These are phyloP conservation scores for Sporothrix inflata DNA, from an alignment of 2,329 filamentous ascomycete genomes.

Conservation along the genomic window DNA sequence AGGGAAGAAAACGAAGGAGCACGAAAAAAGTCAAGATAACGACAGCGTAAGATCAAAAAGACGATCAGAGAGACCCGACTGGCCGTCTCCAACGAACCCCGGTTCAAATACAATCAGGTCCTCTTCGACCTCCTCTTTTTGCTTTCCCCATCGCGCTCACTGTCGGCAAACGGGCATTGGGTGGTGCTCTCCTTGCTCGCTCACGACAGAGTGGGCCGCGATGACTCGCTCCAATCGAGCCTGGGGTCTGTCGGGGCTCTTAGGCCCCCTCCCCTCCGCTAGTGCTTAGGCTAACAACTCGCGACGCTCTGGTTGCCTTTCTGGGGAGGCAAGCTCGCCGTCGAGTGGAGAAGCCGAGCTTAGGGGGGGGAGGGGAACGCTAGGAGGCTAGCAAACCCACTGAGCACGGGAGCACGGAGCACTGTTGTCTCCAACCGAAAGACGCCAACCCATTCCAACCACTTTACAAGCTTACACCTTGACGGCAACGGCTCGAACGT, in stretches of 20 bases:
- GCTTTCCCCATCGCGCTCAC: background rate
- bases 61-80: background rate
- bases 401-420: no score
- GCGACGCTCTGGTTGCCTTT: slow-evolving; percentile 14
- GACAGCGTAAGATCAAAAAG: background rate
- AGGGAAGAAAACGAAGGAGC: background rate
- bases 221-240: slow-evolving; percentile 15
- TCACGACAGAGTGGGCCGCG: background rate
- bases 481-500: background rate
- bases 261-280: background rate
- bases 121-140: background rate
- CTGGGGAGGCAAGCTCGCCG: background rate
- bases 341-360: background rate
- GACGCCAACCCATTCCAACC: background rate
- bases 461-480: background rate
- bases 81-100: background rate
- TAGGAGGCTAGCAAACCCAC: background rate
- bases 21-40: slow-evolving; percentile 1
- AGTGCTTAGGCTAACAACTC: slow-evolving; percentile 21
- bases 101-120: background rate
- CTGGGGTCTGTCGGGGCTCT: background rate
- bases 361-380: background rate
- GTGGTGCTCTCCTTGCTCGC: background rate
- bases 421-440: slow-evolving; percentile 12
- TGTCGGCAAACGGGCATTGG: background rate